phyloP scores from a whole-genome alignment of 371 early-diverging fungal species.

The Conidiobolus incongruus region DNA sequence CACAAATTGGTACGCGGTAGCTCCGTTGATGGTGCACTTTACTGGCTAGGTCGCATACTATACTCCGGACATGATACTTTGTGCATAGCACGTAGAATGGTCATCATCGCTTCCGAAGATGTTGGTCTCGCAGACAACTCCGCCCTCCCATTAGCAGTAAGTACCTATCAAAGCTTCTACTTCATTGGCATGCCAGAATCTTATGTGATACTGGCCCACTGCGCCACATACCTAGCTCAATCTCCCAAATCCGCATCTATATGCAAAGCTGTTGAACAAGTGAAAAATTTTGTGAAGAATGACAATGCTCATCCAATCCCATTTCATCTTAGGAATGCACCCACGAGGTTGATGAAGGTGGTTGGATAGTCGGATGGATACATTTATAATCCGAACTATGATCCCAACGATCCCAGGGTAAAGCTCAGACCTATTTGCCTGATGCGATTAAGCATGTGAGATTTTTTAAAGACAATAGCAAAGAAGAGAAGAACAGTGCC shows the following conservation, averaged over 20 bases:
- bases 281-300: conserved; percentile 15
- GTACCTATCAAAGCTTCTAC: conserved; percentile 62
- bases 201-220: conserved; percentile 58
- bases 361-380: conserved; percentile 55
- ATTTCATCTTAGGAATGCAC: conserved; percentile 67
- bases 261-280: conserved; percentile 43
- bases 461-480: no score
- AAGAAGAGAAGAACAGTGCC: no score
- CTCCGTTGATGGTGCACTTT: conserved; percentile 21
- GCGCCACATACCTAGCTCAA: conserved; percentile 48
- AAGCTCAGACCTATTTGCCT: conserved; percentile 5
- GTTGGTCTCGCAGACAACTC: conserved; percentile 64
- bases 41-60: conserved; percentile 80
- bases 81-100: conserved; percentile 34
- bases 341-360: conserved; percentile 42
- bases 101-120: conserved; percentile 71
- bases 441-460: no score
- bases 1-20: conserved; percentile 67
- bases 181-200: conserved; percentile 82
- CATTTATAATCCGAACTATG: conserved; percentile 63
- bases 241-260: conserved; percentile 58
- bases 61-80: conserved; percentile 75
- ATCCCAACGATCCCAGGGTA: conserved; percentile 7
- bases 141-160: conserved; percentile 47
- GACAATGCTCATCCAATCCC: conserved; percentile 58